phyloP scores from a whole-genome alignment of 1,139 yeast genomes.

The Kurtzmaniella quercitrusa region DNA sequence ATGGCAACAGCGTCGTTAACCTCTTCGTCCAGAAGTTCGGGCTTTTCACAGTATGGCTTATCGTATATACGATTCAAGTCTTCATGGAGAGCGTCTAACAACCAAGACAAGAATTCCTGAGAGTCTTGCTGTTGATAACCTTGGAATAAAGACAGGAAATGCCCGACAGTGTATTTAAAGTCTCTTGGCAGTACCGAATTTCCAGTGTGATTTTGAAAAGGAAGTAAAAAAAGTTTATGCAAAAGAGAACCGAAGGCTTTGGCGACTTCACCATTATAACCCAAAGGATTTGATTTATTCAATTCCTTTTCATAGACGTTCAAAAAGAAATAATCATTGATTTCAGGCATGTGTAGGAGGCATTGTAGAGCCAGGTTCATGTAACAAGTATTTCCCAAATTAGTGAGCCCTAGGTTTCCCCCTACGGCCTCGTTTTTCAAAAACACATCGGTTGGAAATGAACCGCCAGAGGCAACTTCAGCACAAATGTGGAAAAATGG shows the following conservation, averaged over 20 bases:
- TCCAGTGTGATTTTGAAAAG: constrained; percentile 8
- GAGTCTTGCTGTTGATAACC: constrained; percentile 95
- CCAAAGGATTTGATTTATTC: constrained; percentile 76
- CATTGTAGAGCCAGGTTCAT: constrained; percentile 97
- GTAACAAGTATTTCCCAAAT: constrained; percentile 91
- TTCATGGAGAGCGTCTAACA: constrained; percentile 90
- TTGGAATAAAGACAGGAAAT: constrained; percentile 74
- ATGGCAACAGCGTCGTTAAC: constrained; percentile 54
- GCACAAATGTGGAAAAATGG: constrained; percentile 30
- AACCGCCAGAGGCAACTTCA: constrained; percentile 11
- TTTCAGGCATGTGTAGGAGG: constrained; percentile 79
- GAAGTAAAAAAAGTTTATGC: constrained; percentile 46
- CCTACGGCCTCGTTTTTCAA: constrained; percentile 15
- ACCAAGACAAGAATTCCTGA: constrained; percentile 87
- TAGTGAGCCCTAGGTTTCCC: constrained; percentile 60
- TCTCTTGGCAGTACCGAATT: constrained; percentile 59
- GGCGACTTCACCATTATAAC: constrained; percentile 81
- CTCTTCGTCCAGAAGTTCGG: constrained; percentile 67
- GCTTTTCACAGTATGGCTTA: constrained; percentile 88
- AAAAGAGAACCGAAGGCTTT: constrained; percentile 65
- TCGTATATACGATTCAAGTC: constrained; percentile 78
- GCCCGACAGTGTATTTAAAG: constrained; percentile 77
- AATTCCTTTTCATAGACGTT: constrained; percentile 63
- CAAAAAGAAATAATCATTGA: constrained; percentile 68
- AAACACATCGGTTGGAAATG: constrained; percentile 27